Evolutionary conservation across 768 basidiomycete species (phyloP).

Genomic region (Naganishia antarctica): DNA sequence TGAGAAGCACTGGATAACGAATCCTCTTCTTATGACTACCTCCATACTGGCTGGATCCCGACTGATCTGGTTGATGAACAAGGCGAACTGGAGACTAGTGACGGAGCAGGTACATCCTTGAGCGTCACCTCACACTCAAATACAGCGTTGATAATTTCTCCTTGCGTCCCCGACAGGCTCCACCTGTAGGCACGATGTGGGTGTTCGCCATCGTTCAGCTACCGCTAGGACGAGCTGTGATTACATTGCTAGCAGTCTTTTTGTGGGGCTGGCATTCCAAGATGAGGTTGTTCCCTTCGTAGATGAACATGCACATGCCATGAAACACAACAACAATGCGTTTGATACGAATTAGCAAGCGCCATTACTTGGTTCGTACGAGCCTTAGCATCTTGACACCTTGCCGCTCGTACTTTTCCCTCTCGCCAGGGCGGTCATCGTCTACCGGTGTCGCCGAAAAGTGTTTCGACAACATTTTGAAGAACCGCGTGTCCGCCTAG

Average conservation of each 20-base stretch:
- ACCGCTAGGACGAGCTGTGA: conserved; percentile 37
- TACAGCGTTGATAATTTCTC: neutral
- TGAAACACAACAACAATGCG: too few relatives aligned
- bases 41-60: conserved; percentile 38
- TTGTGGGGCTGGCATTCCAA: conserved; percentile 35
- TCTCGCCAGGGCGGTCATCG: conserved; percentile 42
- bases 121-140: neutral
- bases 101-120: conserved; percentile 40
- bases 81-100: conserved; percentile 38
- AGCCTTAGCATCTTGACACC: conserved; percentile 43
- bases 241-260: conserved; percentile 34
- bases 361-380: conserved; percentile 31
- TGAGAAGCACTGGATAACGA: conserved; percentile 35
- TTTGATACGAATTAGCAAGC: neutral
- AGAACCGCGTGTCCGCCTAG: conserved; percentile 85
- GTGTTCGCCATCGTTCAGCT: conserved; percentile 46
- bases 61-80: conserved; percentile 47
- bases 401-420: conserved; percentile 41
- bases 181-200: conserved; percentile 47
- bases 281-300: conserved; percentile 17
- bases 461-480: conserved; percentile 67
- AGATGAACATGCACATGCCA: too few relatives aligned
- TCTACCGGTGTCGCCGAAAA: conserved; percentile 55
- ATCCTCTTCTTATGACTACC: conserved; percentile 34
- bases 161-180: conserved; percentile 34